Conservation (phyloP, 441 rosid genomes). For the Kokia cookei region DNA sequence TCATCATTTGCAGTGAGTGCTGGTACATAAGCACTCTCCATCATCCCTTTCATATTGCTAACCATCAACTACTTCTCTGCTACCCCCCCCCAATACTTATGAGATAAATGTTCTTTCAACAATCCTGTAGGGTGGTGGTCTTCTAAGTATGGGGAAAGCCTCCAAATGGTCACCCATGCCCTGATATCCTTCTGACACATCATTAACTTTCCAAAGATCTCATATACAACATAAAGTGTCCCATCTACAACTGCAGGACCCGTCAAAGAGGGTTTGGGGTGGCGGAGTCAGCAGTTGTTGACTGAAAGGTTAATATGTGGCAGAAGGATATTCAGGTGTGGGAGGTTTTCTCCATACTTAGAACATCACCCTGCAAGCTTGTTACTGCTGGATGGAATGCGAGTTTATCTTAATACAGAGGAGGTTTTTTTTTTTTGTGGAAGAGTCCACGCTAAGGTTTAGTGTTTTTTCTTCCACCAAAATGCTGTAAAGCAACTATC, state of each 20-base stretch:
- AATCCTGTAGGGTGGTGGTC: conserved; percentile 65
- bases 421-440: neutral
- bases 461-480: neutral
- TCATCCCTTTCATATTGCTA: conserved; percentile 46
- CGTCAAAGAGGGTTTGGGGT: too few species aligned
- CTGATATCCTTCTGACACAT: conserved; percentile 54
- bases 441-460: too few species aligned
- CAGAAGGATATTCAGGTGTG: too few species aligned
- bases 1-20: conserved; percentile 35
- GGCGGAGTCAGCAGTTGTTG: too few species aligned
- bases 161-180: conserved; percentile 59
- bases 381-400: too few species aligned
- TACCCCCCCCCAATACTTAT: conserved; percentile 52
- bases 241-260: conserved; percentile 76
- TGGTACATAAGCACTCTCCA: conserved; percentile 63
- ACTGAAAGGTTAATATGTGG: too few species aligned
- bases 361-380: too few species aligned
- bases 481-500: neutral
- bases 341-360: too few species aligned
- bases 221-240: conserved; percentile 68
- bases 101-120: conserved; percentile 53
- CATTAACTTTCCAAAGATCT: conserved; percentile 62
- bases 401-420: too few species aligned
- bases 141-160: conserved; percentile 44
- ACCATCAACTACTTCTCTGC: conserved; percentile 58